These are phyloP conservation scores for Fusarium nisikadoi DNA, from an alignment of 2,329 filamentous ascomycete genomes.

Conservation along the genomic window DNA sequence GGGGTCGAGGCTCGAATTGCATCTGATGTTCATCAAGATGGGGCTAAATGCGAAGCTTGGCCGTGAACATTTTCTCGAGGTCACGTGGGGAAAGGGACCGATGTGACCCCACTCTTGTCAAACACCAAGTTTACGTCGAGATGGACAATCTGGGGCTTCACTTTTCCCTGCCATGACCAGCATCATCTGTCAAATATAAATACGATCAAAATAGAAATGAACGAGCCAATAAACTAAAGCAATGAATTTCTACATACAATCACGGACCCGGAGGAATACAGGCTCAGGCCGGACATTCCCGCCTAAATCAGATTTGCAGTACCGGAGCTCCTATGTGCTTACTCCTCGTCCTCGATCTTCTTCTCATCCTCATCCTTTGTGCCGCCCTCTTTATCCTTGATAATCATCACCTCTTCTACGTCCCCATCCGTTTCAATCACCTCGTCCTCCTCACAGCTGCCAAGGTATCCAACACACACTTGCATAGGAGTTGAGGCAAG, in stretches of 20 bases:
- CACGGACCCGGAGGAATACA: background rate
- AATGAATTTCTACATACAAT: background rate
- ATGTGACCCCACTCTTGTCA: slow-evolving; percentile 34
- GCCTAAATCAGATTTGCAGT: background rate
- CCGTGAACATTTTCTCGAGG: slow-evolving; percentile 49
- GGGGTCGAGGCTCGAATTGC: slow-evolving; percentile 1
- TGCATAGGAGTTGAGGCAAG: rapidly evolving
- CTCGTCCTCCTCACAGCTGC: too few species aligned
- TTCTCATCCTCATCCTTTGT: background rate
- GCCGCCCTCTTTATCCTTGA: background rate
- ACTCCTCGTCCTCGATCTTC: background rate
- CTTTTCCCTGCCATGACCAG: background rate
- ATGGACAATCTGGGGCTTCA: slow-evolving; percentile 15
- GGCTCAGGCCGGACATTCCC: too few species aligned
- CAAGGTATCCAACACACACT: background rate
- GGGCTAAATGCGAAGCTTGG: slow-evolving; percentile 27
- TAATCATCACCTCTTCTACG: background rate
- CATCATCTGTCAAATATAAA: background rate
- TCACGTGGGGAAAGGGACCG: slow-evolving; percentile 43
- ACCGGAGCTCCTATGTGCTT: background rate
- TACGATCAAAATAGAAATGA: background rate
- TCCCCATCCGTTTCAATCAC: background rate
- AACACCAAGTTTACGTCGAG: slow-evolving; percentile 18
- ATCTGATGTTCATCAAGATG: background rate
- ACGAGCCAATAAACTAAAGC: background rate